Base-by-base conservation (phyloP, 2,329 filamentous ascomycete species). In the Aureobasidium namibiae region DNA sequence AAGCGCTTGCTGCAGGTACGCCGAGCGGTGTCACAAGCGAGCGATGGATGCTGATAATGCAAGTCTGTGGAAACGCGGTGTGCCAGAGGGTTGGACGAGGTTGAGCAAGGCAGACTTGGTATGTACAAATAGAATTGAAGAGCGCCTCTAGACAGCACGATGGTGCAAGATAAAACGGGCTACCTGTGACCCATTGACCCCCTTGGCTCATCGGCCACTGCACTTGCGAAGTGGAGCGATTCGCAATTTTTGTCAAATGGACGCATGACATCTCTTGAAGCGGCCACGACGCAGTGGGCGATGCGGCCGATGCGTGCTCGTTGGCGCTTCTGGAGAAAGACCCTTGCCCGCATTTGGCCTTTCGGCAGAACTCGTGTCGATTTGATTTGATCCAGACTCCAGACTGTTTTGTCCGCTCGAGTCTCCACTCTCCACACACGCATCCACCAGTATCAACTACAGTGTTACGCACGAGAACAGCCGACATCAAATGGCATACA, bases 351-450 rank as follows among this genome's bases (percentile, higher is more conserved):
- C 45, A 36, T 21, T 52, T 52, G 21, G 44, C 24, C 48, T 52
- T 14, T 54, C 50, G 50, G 50, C 38, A 52, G 29, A 52, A 52
- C 48, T 52, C 48, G 34, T 52, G 48, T 49, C 45, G 31, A 23
- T 34, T 33, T 52, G 48, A 52, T 52, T 52, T 34, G 48, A n/a
- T n/a, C n/a, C 45, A 49, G 48, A n/a, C n/a, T 52, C 48, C 34
- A 39, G 48, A 52, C 48, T 52, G 48, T 39, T 39, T 39, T 23
- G 48, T 39, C 26, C n/a, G n/a, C n/a, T n/a, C n/a, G n/a, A n/a
- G n/a, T n/a, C n/a, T n/a, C n/a, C n/a, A n/a, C 26, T 39, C 21
- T 33, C 48, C 48, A 16, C 14, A 5, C 33, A 21, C 18, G 38
- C 8, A 24, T n/a, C 21, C 33, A 13, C 18, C 21, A 24, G 31